Percentiles rank a stretch among this genome's conserved stretches.
These are phyloP conservation scores for Suillus decipiens DNA, from an alignment of 768 basidiomycete species.

Conservation along the genomic window DNA sequence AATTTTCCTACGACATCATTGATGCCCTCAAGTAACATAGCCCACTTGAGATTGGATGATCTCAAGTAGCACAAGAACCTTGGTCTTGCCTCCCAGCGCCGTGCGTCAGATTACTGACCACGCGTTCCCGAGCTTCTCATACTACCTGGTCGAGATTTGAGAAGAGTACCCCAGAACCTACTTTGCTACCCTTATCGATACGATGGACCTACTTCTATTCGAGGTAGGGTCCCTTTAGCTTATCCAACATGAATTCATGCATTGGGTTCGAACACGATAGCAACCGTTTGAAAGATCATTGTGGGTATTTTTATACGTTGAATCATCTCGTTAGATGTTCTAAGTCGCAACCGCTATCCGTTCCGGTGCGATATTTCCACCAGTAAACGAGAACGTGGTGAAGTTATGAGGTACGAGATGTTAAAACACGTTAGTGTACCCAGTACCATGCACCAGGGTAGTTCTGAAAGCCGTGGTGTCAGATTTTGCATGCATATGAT, in stretches of 20 bases:
- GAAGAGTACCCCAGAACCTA: neutral
- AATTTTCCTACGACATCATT: too few species aligned
- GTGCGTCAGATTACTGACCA: neutral
- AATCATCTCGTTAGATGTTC: neutral
- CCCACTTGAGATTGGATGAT: too few species aligned
- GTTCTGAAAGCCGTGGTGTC: constrained; percentile 27
- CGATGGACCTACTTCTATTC: too few species aligned
- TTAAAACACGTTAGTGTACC: neutral
- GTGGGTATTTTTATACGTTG: neutral
- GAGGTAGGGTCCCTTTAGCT: too few species aligned
- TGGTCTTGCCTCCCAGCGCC: too few species aligned
- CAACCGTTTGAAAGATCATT: neutral
- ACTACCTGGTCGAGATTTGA: too few species aligned
- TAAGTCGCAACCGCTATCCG: neutral
- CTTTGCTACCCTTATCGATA: neutral
- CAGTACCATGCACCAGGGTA: constrained; percentile 50
- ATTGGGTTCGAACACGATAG: neutral
- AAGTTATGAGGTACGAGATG: neutral
- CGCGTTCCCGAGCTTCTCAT: too few species aligned
- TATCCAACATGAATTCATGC: neutral
- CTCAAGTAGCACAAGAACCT: too few species aligned
- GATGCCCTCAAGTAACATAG: too few species aligned
- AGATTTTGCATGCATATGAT: neutral
- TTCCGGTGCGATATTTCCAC: constrained; percentile 43
- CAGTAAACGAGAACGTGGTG: constrained; percentile 53